These are phyloP conservation scores for Epichloe baconii DNA, from an alignment of 2,329 filamentous ascomycete species.

Conservation along the genomic window DNA sequence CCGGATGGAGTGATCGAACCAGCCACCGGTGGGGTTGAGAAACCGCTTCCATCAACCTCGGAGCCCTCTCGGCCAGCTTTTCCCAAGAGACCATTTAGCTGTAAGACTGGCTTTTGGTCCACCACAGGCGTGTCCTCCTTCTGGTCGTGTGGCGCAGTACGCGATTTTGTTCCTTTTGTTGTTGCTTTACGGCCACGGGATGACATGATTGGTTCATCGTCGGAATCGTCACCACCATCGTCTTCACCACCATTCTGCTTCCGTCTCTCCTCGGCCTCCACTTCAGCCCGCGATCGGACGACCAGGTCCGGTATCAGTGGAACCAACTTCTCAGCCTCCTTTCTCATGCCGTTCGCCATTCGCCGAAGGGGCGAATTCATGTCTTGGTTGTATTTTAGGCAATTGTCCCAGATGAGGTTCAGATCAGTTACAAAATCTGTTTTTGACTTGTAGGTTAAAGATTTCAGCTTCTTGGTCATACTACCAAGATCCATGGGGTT, in stretches of 20 bases:
- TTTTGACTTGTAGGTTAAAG: slow-evolving; percentile 71
- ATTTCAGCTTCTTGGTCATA: slow-evolving; percentile 96
- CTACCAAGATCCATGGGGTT: slow-evolving; percentile 94
- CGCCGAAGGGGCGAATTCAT: slow-evolving; percentile 76
- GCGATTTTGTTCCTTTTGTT: slow-evolving; percentile 63
- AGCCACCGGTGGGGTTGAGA: slow-evolving; percentile 65
- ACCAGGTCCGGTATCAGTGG: slow-evolving; percentile 87
- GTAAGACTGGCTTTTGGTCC: slow-evolving; percentile 61
- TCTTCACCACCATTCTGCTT: slow-evolving; percentile 77
- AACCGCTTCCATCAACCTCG: slow-evolving; percentile 73
- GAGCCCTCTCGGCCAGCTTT: slow-evolving; percentile 56
- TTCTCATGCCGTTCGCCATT: slow-evolving; percentile 92
- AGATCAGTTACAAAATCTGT: slow-evolving; percentile 88
- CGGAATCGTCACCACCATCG: slow-evolving; percentile 78
- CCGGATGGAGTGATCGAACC: slow-evolving; percentile 62
- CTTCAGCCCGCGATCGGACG: slow-evolving; percentile 82
- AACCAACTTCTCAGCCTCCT: slow-evolving; percentile 92
- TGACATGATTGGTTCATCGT: slow-evolving; percentile 97
- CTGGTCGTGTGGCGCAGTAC: slow-evolving; percentile 59
- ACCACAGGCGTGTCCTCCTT: slow-evolving; percentile 67
- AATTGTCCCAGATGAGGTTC: slow-evolving; percentile 94
- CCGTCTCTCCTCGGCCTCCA: slow-evolving; percentile 75
- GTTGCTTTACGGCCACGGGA: slow-evolving; percentile 77
- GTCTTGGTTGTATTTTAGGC: slow-evolving; percentile 87
- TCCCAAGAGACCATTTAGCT: slow-evolving; percentile 50